Percentiles rank a stretch among this genome's conserved stretches.
Evolutionary conservation across 2,329 filamentous ascomycete species (phyloP).

Genomic region (Lachnellula cervina): DNA sequence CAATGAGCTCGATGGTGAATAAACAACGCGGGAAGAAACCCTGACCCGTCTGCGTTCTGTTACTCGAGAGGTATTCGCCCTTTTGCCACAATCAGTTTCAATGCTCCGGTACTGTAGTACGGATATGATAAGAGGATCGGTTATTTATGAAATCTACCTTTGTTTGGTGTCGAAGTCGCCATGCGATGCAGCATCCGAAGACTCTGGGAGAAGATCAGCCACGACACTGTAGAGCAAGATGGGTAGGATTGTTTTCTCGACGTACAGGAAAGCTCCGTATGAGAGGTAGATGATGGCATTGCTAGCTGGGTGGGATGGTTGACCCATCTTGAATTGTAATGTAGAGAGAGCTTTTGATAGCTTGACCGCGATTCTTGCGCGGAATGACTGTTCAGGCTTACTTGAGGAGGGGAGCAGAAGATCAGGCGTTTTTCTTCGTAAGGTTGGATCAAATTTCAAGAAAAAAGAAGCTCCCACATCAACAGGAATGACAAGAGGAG

Average conservation of each 20-base stretch:
- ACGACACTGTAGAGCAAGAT: not conserved
- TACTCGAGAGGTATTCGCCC: constrained; percentile 67
- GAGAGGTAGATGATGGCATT: constrained; percentile 81
- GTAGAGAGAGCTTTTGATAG: not conserved
- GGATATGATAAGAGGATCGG: not conserved
- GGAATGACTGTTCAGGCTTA: no score
- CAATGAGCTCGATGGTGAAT: not conserved
- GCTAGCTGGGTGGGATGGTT: constrained; percentile 67
- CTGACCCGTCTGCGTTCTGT: constrained; percentile 81
- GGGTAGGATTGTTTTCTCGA: not conserved
- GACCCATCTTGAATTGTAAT: constrained; percentile 53
- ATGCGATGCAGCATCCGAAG: constrained; percentile 55
- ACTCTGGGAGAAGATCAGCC: constrained; percentile 41
- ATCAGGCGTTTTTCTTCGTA: no score
- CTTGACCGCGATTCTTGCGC: no score
- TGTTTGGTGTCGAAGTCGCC: constrained; percentile 44
- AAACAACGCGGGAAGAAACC: constrained; percentile 3
- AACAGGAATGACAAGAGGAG: no score
- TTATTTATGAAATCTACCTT: constrained; percentile 20
- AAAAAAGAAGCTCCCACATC: no score
- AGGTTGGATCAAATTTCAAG: no score
- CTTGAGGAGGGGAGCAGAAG: no score
- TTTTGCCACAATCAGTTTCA: constrained; percentile 11
- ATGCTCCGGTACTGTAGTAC: not conserved
- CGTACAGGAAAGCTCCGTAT: constrained; percentile 72